Evolutionary conservation across 345 rosid genomes (phyloP).

Genomic region (Ceriops zippeliana): DNA sequence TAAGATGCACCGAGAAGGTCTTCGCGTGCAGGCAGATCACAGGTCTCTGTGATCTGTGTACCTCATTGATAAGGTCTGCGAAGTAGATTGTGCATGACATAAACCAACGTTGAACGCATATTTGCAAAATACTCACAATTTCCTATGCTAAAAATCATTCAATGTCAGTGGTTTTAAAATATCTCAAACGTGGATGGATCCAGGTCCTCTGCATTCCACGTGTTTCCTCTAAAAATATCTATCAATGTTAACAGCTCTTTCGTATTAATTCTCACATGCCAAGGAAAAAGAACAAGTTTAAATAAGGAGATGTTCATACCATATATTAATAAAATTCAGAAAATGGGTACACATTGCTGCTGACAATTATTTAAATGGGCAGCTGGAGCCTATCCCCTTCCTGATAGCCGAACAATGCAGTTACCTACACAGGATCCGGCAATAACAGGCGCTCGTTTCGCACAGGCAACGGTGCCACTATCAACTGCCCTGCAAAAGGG

Average conservation of each 20-base stretch:
- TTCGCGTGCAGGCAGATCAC: too few species aligned
- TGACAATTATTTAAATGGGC: constrained; percentile 15
- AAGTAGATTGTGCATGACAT: too few species aligned
- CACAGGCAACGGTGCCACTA: constrained; percentile 69
- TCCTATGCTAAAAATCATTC: too few species aligned
- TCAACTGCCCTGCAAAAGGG: constrained; percentile 67
- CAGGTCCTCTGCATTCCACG: constrained; percentile 58
- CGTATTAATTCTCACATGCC: constrained; percentile 14
- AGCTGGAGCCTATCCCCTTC: constrained; percentile 66
- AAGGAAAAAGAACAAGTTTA: constrained; percentile 16
- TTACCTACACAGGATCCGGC: constrained; percentile 66
- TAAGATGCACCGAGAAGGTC: too few species aligned
- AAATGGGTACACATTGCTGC: constrained; percentile 1
- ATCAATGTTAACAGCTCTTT: constrained; percentile 24
- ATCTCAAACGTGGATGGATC: constrained; percentile 81
- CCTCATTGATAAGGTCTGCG: too few species aligned
- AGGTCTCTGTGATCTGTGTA: too few species aligned
- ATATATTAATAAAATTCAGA: neutral
- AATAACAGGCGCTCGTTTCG: constrained; percentile 62
- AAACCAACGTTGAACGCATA: too few species aligned
- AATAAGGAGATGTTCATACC: neutral
- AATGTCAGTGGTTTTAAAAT: neutral
- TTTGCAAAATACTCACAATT: too few species aligned
- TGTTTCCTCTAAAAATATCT: constrained; percentile 74
- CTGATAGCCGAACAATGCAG: constrained; percentile 62